Conservation (phyloP, 805 yeast genomes). For the Yamadazyma ubonensis region DNA sequence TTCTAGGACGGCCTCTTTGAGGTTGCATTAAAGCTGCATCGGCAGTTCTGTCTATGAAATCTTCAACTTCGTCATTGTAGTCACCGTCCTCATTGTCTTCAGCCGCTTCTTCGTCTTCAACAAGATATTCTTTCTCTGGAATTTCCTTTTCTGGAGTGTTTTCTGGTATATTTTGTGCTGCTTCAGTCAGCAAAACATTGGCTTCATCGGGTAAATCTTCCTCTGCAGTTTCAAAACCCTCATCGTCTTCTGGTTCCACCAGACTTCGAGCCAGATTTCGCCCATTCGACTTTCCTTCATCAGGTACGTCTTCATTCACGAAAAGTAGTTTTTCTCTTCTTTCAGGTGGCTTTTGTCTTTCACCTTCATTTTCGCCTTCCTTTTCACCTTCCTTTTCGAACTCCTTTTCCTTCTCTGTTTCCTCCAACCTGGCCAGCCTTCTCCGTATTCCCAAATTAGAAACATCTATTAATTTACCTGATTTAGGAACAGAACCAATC, state of each 20-base stretch:
- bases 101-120: constrained; percentile 1
- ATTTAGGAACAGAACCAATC: too few relatives aligned
- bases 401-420: neutral
- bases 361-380: neutral
- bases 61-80: neutral
- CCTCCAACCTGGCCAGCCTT: too few relatives aligned
- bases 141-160: neutral
- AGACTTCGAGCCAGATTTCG: neutral
- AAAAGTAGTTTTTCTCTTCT: neutral
- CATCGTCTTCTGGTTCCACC: neutral
- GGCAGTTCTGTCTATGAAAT: neutral
- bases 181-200: too few relatives aligned
- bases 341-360: neutral
- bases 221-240: neutral
- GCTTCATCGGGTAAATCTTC: too few relatives aligned
- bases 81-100: neutral
- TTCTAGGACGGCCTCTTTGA: neutral
- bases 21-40: too few relatives aligned
- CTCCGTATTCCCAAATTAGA: too few relatives aligned
- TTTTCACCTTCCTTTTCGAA: neutral
- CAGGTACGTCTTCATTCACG: neutral
- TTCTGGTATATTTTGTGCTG: too few relatives aligned
- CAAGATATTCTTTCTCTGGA: neutral
- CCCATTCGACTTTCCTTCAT: neutral
- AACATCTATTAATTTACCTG: too few relatives aligned